Conservation (phyloP, 1,284 basidiomycete genomes). For the Moniliophthora roreri region DNA sequence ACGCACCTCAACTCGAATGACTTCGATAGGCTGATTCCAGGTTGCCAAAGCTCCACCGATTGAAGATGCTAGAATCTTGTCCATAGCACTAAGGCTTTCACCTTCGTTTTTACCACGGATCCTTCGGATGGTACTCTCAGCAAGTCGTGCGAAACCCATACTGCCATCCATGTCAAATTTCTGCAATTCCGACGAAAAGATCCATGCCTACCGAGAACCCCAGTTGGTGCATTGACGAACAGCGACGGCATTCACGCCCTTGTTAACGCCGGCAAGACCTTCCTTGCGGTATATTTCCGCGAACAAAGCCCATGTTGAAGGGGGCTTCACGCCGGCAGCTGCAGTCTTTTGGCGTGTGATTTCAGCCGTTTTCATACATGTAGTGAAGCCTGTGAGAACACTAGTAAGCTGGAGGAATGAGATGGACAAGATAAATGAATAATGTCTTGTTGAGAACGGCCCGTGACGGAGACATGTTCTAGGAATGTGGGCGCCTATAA, state of each 20-base stretch:
- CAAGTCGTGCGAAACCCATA: slow-evolving; percentile 96
- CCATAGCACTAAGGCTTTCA: slow-evolving; percentile 74
- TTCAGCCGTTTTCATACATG: slow-evolving; percentile 98
- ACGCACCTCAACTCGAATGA: slow-evolving; percentile 85
- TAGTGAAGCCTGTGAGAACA: slow-evolving; percentile 80
- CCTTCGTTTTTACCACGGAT: slow-evolving; percentile 75
- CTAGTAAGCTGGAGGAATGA: slow-evolving; percentile 15
- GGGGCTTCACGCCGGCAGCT: slow-evolving; percentile 86
- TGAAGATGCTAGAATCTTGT: slow-evolving; percentile 90
- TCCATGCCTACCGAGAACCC: slow-evolving; percentile 81
- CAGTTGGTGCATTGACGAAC: slow-evolving; percentile 98
- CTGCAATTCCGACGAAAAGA: not conserved
- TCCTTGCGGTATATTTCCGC: slow-evolving; percentile 92
- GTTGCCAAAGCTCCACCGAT: slow-evolving; percentile 95
- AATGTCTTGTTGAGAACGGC: not conserved
- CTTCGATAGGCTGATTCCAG: slow-evolving; percentile 99
- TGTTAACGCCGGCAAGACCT: slow-evolving; percentile 97
- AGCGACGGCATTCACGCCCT: slow-evolving; percentile 99
- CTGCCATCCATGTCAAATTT: slow-evolving; percentile 37
- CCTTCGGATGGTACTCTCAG: slow-evolving; percentile 81
- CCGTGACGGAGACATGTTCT: not conserved
- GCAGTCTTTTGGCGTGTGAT: slow-evolving; percentile 97
- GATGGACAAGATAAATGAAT: slow-evolving; percentile 19
- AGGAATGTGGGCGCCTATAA: slow-evolving; percentile 16
- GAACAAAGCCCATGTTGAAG: slow-evolving; percentile 94